These are phyloP conservation scores for Cucumis melo DNA, from an alignment of 306 rosid genomes.

Conservation along the genomic window DNA sequence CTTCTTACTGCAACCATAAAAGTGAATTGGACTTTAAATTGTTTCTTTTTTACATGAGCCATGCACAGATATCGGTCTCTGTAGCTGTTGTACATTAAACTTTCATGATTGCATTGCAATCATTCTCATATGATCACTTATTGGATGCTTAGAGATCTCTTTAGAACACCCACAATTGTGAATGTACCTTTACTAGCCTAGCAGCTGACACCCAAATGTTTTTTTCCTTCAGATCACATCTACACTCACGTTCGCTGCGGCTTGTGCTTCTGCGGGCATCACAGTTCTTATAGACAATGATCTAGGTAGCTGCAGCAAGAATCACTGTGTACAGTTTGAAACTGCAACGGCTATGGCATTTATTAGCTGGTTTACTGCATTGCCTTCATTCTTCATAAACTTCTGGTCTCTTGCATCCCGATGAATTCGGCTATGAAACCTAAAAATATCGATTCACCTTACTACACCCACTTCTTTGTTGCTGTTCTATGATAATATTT, in stretches of 20 bases:
- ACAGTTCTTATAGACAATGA: conserved; percentile 85
- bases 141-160: not conserved
- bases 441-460: not conserved
- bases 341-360: conserved; percentile 85
- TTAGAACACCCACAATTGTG: not conserved
- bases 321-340: conserved; percentile 76
- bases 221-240: conserved; percentile 57
- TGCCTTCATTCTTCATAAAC: conserved; percentile 71
- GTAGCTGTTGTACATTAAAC: not conserved
- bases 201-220: not conserved
- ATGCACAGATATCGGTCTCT: not conserved
- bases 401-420: conserved; percentile 61
- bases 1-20: not conserved
- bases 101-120: not conserved
- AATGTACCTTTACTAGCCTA: not conserved
- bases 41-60: not conserved
- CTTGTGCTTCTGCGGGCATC: conserved; percentile 95
- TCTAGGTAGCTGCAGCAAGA: conserved; percentile 39
- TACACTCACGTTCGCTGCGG: conserved; percentile 82
- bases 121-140: not conserved
- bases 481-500: not conserved
- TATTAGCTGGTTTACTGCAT: conserved; percentile 62
- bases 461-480: not conserved
- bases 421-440: not conserved
- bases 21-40: not conserved